These are phyloP conservation scores for Plasmodium gaboni DNA, from an alignment of 169 alveolate species.

Conservation along the genomic window DNA sequence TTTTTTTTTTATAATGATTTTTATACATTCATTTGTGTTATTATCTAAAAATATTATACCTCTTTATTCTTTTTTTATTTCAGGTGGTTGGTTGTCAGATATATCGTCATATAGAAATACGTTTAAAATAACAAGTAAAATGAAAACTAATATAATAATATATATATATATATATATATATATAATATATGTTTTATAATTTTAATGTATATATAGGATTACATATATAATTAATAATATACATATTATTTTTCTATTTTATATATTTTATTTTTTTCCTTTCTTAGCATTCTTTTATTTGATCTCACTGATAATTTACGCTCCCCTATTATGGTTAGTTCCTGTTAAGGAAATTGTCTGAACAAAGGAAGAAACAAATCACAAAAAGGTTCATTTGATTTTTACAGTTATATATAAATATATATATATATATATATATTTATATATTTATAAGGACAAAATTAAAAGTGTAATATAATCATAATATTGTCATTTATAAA, in stretches of 20 bases:
- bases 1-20: constrained; percentile 6
- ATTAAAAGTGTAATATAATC: too few relatives aligned
- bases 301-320: constrained; percentile 45
- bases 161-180: background rate
- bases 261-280: background rate
- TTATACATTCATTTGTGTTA: background rate
- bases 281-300: constrained; percentile 49
- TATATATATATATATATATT: background rate
- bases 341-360: constrained; percentile 54
- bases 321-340: constrained; percentile 73
- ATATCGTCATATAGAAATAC: constrained; percentile 74
- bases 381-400: constrained; percentile 5
- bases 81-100: constrained; percentile 76
- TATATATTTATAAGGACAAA: background rate
- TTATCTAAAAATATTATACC: too few relatives aligned
- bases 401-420: background rate
- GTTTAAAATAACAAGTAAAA: constrained; percentile 73
- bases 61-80: background rate
- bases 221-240: too few relatives aligned
- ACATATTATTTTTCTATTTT: background rate
- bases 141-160: background rate
- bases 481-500: too few relatives aligned
- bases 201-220: too few relatives aligned
- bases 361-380: background rate
- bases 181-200: background rate